These are phyloP conservation scores for Dictyostelium citrinum DNA, from an alignment of 78 protist genomes.

Conservation along the genomic window DNA sequence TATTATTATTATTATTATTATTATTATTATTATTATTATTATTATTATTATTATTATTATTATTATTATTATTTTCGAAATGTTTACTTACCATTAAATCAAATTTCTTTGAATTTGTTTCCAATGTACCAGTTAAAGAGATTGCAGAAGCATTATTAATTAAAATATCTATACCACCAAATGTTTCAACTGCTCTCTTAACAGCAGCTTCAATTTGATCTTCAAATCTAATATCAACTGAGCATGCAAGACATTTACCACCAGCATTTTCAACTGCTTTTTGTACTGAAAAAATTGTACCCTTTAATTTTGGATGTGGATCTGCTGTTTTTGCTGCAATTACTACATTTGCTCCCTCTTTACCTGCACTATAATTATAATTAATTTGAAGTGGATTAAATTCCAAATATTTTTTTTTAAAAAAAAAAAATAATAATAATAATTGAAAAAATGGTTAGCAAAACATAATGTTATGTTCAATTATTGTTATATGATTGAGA, in stretches of 20 bases:
- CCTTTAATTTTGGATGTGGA: slow-evolving; percentile 90
- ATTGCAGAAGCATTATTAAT: slow-evolving; percentile 93
- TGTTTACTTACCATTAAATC: slow-evolving; percentile 85
- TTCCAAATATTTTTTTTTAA: too few relatives aligned
- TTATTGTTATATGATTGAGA: background rate
- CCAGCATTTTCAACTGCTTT: slow-evolving; percentile 83
- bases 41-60: too few relatives aligned
- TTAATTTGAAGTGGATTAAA: too few relatives aligned
- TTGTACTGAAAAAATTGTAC: slow-evolving; percentile 88
- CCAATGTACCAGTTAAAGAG: slow-evolving; percentile 82
- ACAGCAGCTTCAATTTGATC: slow-evolving; percentile 85
- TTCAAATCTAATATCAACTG: slow-evolving; percentile 83
- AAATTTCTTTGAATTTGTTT: slow-evolving; percentile 82
- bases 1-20: too few relatives aligned
- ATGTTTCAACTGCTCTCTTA: slow-evolving; percentile 73
- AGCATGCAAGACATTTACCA: slow-evolving; percentile 68
- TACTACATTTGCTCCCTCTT: slow-evolving; percentile 61
- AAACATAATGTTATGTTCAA: background rate
- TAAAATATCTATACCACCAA: slow-evolving; percentile 92
- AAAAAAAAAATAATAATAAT: background rate
- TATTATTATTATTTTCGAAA: too few relatives aligned
- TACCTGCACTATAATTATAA: slow-evolving; percentile 28
- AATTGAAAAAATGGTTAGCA: background rate
- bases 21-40: too few relatives aligned
- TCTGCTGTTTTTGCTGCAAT: slow-evolving; percentile 87